Evolutionary conservation across 306 rosid genomes (phyloP).

Genomic region (Geum urbanum): DNA sequence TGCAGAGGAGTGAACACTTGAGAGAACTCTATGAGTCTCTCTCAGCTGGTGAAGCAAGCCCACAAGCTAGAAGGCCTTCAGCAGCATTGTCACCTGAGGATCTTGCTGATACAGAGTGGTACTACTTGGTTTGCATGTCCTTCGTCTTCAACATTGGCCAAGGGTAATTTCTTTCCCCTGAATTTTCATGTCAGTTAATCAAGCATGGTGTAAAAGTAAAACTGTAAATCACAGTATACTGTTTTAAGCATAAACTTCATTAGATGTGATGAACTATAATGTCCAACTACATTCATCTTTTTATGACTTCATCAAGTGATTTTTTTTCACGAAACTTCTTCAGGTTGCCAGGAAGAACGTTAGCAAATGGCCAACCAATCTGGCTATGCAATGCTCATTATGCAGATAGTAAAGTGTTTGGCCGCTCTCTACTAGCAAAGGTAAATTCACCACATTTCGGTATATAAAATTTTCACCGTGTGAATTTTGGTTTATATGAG

Average conservation of each 20-base stretch:
- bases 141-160: conserved; percentile 71
- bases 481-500: background rate
- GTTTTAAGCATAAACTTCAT: background rate
- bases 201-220: background rate
- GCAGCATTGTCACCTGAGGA: conserved; percentile 81
- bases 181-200: background rate
- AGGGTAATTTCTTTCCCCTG: conserved; percentile 48
- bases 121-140: conserved; percentile 93
- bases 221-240: background rate
- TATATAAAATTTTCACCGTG: background rate
- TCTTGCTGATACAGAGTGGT: conserved; percentile 85
- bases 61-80: conserved; percentile 65
- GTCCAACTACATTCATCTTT: background rate
- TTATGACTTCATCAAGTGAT: background rate
- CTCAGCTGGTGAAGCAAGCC: conserved; percentile 49
- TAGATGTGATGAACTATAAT: background rate
- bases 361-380: conserved; percentile 48
- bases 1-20: conserved; percentile 73
- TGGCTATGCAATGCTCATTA: conserved; percentile 66
- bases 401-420: conserved; percentile 56
- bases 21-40: conserved; percentile 65
- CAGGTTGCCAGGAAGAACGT: conserved; percentile 78
- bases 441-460: conserved; percentile 35
- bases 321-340: background rate
- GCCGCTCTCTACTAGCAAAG: conserved; percentile 77